Evolutionary conservation across 768 basidiomycete genomes (phyloP), one percentile per base, ranked within the genome.

Genomic region (Trametes maxima): DNA sequence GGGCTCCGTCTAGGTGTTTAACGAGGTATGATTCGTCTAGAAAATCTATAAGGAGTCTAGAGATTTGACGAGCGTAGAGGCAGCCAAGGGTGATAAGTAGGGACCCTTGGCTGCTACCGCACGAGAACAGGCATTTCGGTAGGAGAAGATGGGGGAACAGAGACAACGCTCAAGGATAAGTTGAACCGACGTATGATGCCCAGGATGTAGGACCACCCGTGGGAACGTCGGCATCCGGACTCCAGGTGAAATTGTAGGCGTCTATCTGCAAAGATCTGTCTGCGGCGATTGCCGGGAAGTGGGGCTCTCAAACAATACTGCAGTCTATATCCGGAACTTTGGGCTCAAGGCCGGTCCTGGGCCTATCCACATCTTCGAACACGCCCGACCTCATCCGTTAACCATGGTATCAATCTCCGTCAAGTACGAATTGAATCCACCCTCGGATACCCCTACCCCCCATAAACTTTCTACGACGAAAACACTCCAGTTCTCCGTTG

Each of bases 111-210:
- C 77, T 77, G 80, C 78, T 80, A 86, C 69, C 74, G 76, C 71
- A 77, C 73, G 73, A 85, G 76, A 69, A 82, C 73, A 77, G 77
- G 79, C 83, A 85, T 86, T 66, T 67, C 69, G 59, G 60, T 21
- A 51, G 54, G 58, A 46, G 59, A 48, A 64, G 52, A 28, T 54
- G 65, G 50, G 46, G 50, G 45, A 48, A 40, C 14, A 43, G 44
- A 49, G 49, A 59, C 53, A 60, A 64, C 28, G 3, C 28, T 33
- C n/a, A n/a, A n/a, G n/a, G n/a, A n/a, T n/a, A n/a, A n/a, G n/a
- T n/a, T n/a, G n/a, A n/a, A n/a, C n/a, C n/a, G n/a, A n/a, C n/a
- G n/a, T n/a, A n/a, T 33, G 54, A 21, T 60, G 44, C 46, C 24
- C 11, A 44, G 24, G 33, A 47, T 28, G 17, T 33, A 3, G 28